Evolutionary conservation across 352 stramenopile genomes (phyloP), one percentile per base, ranked within the genome.

Genomic region (Globisporangium abappressorium): DNA sequence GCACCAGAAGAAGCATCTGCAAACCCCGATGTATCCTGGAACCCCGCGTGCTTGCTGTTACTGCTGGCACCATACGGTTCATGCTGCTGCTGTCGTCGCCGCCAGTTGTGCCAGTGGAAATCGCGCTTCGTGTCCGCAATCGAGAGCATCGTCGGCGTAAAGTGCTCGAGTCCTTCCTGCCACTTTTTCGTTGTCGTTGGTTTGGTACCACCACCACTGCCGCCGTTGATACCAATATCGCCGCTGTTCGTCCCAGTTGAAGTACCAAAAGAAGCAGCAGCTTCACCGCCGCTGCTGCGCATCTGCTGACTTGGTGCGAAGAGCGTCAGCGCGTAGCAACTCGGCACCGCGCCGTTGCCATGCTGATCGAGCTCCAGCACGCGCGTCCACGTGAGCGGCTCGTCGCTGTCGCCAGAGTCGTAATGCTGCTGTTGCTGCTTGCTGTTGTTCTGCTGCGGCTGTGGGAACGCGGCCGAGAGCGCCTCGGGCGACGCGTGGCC

Each of bases 61-160:
- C 1, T 60, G 55, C 30, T 60, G 30, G 3, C 18, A 6, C 5
- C 26, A 41, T 1, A 20, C 20, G 11, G 24, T 9, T 56, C 14
- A 2, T 18, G 11, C 8, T 58, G 30, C 24, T 33, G 54, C 28
- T 60, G 55, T n/a, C 55, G 55, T 2, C 55, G 55, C 1, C 54
- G 28, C 55, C 55, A 60, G 20, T 46, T 60, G 28, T 60, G 47
- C 79, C 73, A 86, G 2, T 70, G 54, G 34, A 88, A 82, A 60
- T 92, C 86, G 5, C 81, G 58, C 14, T 26, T 64, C 0, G 70
- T 49, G 38, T 94, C 82, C 2, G 79, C 84, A 20, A 94, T 78
- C 18, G 78, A 76, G 46, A 92, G 76, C 81, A 94, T 91, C 65
- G 87, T 88, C 6, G 87, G 87, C 9, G 87, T 94, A 28, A 93